phyloP scores from a whole-genome alignment of 2,329 filamentous ascomycete genomes.

The Arthrinium phaeospermum region DNA sequence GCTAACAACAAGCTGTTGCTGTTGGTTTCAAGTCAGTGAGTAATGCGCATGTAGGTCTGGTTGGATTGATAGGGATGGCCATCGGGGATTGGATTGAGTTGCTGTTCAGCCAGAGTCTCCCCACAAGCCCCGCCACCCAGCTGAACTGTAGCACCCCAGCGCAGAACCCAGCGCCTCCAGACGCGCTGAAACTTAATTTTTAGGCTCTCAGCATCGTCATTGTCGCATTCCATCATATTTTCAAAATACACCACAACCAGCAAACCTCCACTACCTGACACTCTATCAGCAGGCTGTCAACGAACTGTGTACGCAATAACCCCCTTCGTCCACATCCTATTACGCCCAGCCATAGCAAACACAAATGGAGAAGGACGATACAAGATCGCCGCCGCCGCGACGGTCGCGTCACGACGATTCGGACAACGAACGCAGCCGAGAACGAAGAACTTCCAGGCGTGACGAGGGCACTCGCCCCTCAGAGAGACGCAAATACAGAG shows the following conservation, averaged over 20 bases:
- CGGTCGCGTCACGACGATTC: conserved; percentile 20
- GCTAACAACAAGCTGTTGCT: too few relatives aligned
- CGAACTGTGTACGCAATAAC: background rate
- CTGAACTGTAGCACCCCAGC: conserved; percentile 2
- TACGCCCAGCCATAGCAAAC: background rate
- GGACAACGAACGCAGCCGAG: conserved; percentile 5
- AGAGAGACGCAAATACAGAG: background rate
- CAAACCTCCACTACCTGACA: background rate
- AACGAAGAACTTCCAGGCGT: conserved; percentile 13
- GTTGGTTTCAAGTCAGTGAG: too few relatives aligned
- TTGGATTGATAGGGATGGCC: background rate
- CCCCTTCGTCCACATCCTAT: background rate
- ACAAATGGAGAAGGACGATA: conserved; percentile 20
- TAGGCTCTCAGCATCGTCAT: background rate
- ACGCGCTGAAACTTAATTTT: conserved; percentile 1
- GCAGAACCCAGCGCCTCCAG: background rate
- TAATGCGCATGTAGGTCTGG: background rate
- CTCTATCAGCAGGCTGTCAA: background rate
- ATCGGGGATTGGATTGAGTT: background rate
- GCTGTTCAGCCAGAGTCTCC: background rate
- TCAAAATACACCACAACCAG: background rate
- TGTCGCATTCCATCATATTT: background rate
- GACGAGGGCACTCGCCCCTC: background rate
- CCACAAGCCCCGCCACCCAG: conserved; percentile 6
- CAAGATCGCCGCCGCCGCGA: conserved; percentile 18